phyloP scores from a whole-genome alignment of 2,329 filamentous ascomycete species.

The Ophiostoma sp. region DNA sequence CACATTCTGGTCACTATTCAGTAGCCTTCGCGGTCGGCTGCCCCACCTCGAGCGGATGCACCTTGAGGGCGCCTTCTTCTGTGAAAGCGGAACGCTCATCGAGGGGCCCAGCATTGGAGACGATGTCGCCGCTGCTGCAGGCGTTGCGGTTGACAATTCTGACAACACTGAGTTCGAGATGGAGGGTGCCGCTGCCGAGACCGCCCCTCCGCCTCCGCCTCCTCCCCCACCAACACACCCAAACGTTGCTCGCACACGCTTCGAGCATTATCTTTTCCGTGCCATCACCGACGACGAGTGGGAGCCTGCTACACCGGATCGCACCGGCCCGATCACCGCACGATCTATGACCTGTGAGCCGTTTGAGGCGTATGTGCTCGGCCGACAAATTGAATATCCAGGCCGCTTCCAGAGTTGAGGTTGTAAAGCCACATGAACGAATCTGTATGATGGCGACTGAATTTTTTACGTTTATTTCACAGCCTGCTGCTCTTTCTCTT shows the following conservation, averaged over 20 bases:
- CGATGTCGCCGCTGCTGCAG: not conserved
- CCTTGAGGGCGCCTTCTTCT: constrained; percentile 49
- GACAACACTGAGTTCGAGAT: not conserved
- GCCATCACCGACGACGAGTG: constrained; percentile 46
- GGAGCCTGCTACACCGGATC: constrained; percentile 32
- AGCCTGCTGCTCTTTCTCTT: not conserved
- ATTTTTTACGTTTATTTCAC: not conserved
- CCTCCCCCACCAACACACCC: not conserved
- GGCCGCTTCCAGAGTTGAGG: constrained; percentile 24
- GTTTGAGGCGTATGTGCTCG: constrained; percentile 45
- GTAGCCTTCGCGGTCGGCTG: constrained; percentile 40
- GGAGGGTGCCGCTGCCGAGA: not conserved
- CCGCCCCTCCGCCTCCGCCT: not conserved
- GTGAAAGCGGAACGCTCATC: constrained; percentile 33
- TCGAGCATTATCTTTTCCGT: constrained; percentile 47
- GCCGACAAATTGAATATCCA: constrained; percentile 40
- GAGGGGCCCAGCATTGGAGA: not conserved
- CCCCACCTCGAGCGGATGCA: constrained; percentile 45
- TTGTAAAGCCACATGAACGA: not conserved
- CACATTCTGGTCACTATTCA: constrained; percentile 47
- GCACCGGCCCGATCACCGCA: constrained; percentile 28
- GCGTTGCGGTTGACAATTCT: not conserved
- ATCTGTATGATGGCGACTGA: not conserved
- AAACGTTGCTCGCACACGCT: constrained; percentile 17
- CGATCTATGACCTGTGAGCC: constrained; percentile 42